A percentile compares a stretch with the other conserved stretches of the same genome.
These are phyloP conservation scores for Fusarium chlamydosporum DNA, from an alignment of 2,329 filamentous ascomycete genomes.

Conservation along the genomic window DNA sequence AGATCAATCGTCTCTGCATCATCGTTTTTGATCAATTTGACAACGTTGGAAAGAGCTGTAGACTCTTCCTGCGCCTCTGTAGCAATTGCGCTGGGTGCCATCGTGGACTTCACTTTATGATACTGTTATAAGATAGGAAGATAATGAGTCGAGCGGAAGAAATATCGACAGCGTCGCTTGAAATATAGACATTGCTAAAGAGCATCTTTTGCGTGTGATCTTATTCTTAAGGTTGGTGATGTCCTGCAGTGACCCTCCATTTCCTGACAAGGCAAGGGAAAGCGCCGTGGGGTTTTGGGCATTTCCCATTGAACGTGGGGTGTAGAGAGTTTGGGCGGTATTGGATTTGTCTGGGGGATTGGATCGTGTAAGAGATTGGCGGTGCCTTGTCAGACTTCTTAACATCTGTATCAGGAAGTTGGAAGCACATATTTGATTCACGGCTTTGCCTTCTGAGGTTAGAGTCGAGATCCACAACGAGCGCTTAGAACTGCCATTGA, in stretches of 20 bases:
- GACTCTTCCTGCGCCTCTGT: conserved; percentile 40
- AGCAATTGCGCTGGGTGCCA: conserved; percentile 48
- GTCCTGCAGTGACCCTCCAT: background rate
- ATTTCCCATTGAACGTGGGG: conserved; percentile 17
- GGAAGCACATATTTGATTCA: conserved; percentile 35
- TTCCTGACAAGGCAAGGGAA: conserved; percentile 22
- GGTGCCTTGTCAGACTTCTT: background rate
- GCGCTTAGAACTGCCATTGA: conserved; percentile 37
- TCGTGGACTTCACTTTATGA: conserved; percentile 14
- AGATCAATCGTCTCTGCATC: conserved; percentile 57
- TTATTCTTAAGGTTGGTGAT: conserved; percentile 9
- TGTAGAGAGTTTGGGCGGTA: background rate
- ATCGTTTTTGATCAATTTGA: conserved; percentile 49
- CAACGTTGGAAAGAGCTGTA: conserved; percentile 33
- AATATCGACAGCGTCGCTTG: conserved; percentile 8
- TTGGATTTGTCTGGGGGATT: conserved; percentile 1
- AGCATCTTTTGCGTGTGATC: conserved; percentile 27
- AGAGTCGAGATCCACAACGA: background rate
- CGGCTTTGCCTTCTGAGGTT: conserved; percentile 15
- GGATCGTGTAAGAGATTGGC: background rate
- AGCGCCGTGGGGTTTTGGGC: conserved; percentile 19
- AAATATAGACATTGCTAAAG: conserved; percentile 23
- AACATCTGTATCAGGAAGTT: conserved; percentile 26
- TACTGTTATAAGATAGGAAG: conserved; percentile 4
- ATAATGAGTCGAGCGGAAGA: background rate